Evolutionary conservation across 2,329 filamentous ascomycete species (phyloP), one percentile per base, ranked within the genome.

Genomic region (Aspergillus pseudoterreus): DNA sequence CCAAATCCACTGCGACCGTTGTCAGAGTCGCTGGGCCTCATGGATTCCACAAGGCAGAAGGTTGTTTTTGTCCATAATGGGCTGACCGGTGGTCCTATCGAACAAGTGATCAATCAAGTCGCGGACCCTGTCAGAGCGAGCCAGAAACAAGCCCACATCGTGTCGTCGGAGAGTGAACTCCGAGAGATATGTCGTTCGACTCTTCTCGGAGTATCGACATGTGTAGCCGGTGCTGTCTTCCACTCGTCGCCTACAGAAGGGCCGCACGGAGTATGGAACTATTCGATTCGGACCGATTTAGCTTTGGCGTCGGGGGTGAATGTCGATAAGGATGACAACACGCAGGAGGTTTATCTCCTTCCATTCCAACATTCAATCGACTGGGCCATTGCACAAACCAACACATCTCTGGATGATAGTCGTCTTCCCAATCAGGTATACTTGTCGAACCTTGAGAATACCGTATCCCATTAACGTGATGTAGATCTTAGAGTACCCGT

Each of bases 281-380:
- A 96, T 65, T 92, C 89, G 0, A 77, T 96, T 22, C 79, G 88
- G 51, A 84, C 84, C 2, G 92, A 96, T 65, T 86, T 86, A 33
- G 78, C 83, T 0, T 77, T 95, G 51, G 85, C 85, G 17, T 67
- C 71, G 6, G 81, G 79, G 49, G 84, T 95, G 54, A 78, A 86
- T 57, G 81, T 87, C 27, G 76, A 84, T 32, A 75, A 76, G n/a
- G 70, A 78, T 42, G 78, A 79, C 57, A 95, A 95, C 64, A 87
- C 90, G 66, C 83, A 82, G 44, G 80, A 96, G 69, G 76, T 92
- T 17, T 95, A 92, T 62, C 71, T 88, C 36, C 74, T 95, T 15
- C 92, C 91, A 1, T 75, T 96, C 19, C 91, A 95, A 68, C 82
- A 84, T 55, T 84, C 88, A 10, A 82, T 96, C 41, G 90, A 96